Conservation (phyloP, 352 stramenopile species). For the Aphanomyces cochlioides region DNA sequence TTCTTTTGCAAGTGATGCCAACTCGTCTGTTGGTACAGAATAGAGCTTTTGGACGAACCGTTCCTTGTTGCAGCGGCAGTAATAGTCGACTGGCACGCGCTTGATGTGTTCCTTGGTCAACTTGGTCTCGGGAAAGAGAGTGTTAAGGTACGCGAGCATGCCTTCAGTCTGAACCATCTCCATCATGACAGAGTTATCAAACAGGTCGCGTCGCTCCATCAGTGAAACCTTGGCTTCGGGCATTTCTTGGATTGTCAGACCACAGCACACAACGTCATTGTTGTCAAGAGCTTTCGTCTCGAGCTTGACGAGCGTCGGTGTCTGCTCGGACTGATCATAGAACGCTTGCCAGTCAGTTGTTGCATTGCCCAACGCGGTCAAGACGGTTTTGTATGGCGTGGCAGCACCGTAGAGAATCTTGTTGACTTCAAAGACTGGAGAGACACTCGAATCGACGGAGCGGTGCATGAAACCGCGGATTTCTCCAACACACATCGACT, state of each 20-base stretch:
- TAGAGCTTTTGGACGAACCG: conserved; percentile 52
- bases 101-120: conserved; percentile 51
- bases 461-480: conserved; percentile 28
- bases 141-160: conserved; percentile 68
- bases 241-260: conserved; percentile 83
- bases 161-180: conserved; percentile 52
- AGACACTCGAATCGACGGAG: neutral
- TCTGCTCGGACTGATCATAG: conserved; percentile 81
- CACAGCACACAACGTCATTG: conserved; percentile 56
- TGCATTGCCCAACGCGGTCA: conserved; percentile 56
- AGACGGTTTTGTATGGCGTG: conserved; percentile 74
- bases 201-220: conserved; percentile 53
- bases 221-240: conserved; percentile 41
- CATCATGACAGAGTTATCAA: conserved; percentile 50
- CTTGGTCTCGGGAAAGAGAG: conserved; percentile 64
- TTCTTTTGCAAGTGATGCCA: conserved; percentile 42
- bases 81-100: conserved; percentile 68
- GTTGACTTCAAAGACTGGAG: conserved; percentile 27
- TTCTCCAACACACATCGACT: conserved; percentile 75
- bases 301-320: conserved; percentile 78
- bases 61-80: conserved; percentile 77
- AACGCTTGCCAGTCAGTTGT: conserved; percentile 78
- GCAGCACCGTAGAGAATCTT: conserved; percentile 72
- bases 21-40: conserved; percentile 47
- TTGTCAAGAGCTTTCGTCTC: conserved; percentile 39